Evolutionary conservation across 2,329 filamentous ascomycete genomes (phyloP).

Genomic region (Neopestalotiopsis rosae): DNA sequence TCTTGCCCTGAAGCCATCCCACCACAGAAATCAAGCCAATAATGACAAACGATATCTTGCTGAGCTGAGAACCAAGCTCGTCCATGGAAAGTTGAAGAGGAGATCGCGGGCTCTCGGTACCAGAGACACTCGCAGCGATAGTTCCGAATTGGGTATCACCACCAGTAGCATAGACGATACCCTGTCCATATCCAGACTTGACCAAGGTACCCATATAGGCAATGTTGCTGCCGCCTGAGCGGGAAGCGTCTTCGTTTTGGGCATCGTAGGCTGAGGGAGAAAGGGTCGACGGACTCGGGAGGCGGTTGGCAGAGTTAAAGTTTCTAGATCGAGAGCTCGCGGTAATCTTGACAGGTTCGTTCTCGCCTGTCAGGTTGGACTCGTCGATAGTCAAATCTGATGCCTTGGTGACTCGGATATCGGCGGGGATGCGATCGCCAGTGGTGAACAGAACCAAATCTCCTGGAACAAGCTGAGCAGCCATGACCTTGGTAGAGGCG

Average conservation of each 20-base stretch:
- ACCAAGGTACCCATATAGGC: conserved; percentile 98
- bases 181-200: conserved; percentile 92
- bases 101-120: conserved; percentile 93
- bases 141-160: conserved; percentile 94
- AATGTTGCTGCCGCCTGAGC: conserved; percentile 85
- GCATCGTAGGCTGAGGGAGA: conserved; percentile 61
- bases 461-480: conserved; percentile 85
- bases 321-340: conserved; percentile 59
- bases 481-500: conserved; percentile 83
- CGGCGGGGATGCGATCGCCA: conserved; percentile 93
- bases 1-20: conserved; percentile 88
- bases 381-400: conserved; percentile 93
- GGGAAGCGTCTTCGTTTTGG: conserved; percentile 67
- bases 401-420: conserved; percentile 90
- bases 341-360: conserved; percentile 85
- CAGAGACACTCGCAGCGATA: conserved; percentile 91
- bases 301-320: conserved; percentile 37
- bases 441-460: conserved; percentile 94
- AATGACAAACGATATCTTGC: conserved; percentile 94
- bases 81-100: conserved; percentile 97
- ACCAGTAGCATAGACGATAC: conserved; percentile 96
- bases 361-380: conserved; percentile 96
- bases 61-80: conserved; percentile 92
- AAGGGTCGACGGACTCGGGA: conserved; percentile 45
- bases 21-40: conserved; percentile 93